These are phyloP conservation scores for Alternaria sp. DNA, from an alignment of 2,329 filamentous ascomycete genomes.

Conservation along the genomic window DNA sequence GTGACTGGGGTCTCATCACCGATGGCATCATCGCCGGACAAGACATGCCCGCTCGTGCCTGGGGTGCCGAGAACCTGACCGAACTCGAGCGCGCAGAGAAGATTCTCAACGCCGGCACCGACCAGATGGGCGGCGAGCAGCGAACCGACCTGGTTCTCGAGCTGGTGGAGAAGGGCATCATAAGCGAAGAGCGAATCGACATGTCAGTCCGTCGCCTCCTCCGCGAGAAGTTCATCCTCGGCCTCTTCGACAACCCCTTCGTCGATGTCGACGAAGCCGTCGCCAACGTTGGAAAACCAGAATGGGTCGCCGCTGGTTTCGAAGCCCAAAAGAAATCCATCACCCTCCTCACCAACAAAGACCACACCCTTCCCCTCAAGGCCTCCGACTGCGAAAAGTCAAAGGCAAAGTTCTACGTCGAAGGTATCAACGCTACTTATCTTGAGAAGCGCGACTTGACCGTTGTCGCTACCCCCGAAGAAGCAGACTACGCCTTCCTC, in stretches of 20 bases:
- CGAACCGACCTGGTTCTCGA: conserved; percentile 60
- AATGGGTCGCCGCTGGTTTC: conserved; percentile 53
- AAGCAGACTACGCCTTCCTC: conserved; percentile 55
- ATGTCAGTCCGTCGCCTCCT: conserved; percentile 58
- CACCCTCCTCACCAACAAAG: conserved; percentile 51
- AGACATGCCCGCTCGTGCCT: conserved; percentile 59
- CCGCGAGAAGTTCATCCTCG: conserved; percentile 61
- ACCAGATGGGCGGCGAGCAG: conserved; percentile 63
- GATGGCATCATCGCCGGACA: conserved; percentile 55
- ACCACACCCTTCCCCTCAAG: conserved; percentile 42
- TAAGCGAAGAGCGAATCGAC: conserved; percentile 58
- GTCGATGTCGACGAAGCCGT: conserved; percentile 57
- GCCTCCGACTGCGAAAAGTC: conserved; percentile 7
- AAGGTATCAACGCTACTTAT: conserved; percentile 47
- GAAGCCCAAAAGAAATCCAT: conserved; percentile 51
- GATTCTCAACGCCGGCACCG: conserved; percentile 61
- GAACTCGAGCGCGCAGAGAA: conserved; percentile 55
- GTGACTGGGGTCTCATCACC: conserved; percentile 64
- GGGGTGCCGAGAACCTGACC: conserved; percentile 60
- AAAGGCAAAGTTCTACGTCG: conserved; percentile 48
- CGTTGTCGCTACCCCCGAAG: conserved; percentile 47
- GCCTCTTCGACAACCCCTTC: conserved; percentile 63
- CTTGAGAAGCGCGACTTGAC: conserved; percentile 44
- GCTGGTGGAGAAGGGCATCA: conserved; percentile 54
- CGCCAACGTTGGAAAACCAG: conserved; percentile 55